phyloP scores from a whole-genome alignment of 306 rosid genomes.

The Dalbergia oliveri region DNA sequence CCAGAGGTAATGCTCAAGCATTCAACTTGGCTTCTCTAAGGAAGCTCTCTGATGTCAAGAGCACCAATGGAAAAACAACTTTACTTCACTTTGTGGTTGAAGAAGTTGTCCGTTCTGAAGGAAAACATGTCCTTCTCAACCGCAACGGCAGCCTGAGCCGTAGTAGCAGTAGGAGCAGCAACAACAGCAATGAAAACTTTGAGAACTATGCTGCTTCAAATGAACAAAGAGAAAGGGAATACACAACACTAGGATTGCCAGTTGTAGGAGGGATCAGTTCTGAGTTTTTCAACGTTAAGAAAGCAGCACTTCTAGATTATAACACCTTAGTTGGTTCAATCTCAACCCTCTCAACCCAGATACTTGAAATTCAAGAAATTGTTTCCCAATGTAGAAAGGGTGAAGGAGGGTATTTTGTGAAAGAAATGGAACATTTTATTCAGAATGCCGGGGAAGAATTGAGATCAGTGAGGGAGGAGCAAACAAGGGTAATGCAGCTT shows the following conservation, averaged over 20 bases:
- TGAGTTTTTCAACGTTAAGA: conserved; percentile 76
- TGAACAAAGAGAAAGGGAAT: conserved; percentile 72
- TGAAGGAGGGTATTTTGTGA: conserved; percentile 58
- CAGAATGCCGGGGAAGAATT: conserved; percentile 61
- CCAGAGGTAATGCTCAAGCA: conserved; percentile 90
- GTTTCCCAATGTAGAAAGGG: conserved; percentile 50
- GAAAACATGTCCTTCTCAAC: conserved; percentile 66
- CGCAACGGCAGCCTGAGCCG: conserved; percentile 57
- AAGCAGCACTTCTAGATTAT: conserved; percentile 70
- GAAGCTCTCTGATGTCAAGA: conserved; percentile 83
- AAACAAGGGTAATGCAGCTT: conserved; percentile 60
- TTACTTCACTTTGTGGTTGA: conserved; percentile 86
- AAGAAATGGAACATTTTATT: conserved; percentile 69
- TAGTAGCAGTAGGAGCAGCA: conserved; percentile 48
- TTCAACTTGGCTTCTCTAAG: conserved; percentile 75
- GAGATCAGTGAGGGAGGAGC: conserved; percentile 52
- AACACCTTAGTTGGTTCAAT: conserved; percentile 53
- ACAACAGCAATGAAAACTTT: conserved; percentile 31
- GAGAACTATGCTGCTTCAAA: conserved; percentile 41
- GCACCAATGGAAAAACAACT: conserved; percentile 79
- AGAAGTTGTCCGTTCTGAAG: conserved; percentile 87
- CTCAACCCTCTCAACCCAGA: conserved; percentile 53
- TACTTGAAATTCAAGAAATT: conserved; percentile 50
- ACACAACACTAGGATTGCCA: conserved; percentile 71
- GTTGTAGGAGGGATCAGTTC: conserved; percentile 84